phyloP scores from a whole-genome alignment of 2,329 filamentous ascomycete genomes.

The Colletotrichum phormii region DNA sequence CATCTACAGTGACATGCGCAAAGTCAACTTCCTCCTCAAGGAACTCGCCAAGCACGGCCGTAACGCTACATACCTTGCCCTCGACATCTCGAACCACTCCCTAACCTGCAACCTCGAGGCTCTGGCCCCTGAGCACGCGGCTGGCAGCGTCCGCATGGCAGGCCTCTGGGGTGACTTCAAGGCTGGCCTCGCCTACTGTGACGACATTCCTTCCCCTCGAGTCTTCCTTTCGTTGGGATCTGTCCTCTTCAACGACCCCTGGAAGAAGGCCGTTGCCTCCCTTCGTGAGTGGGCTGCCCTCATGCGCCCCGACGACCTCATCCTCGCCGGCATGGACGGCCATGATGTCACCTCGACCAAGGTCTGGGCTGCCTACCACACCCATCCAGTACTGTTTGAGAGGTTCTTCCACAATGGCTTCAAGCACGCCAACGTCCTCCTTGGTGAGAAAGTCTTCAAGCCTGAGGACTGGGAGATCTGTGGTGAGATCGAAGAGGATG shows the following conservation, averaged over 20 bases:
- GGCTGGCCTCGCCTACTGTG: slow-evolving; percentile 47
- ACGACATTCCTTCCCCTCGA: slow-evolving; percentile 45
- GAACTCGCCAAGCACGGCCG: slow-evolving; percentile 47
- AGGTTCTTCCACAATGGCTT: slow-evolving; percentile 55
- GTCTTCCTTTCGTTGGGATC: slow-evolving; percentile 56
- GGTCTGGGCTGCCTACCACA: slow-evolving; percentile 55
- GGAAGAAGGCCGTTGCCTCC: slow-evolving; percentile 48
- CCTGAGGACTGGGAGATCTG: slow-evolving; percentile 52
- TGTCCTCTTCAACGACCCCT: slow-evolving; percentile 55
- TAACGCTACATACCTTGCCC: slow-evolving; percentile 50
- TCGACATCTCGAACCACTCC: slow-evolving; percentile 53
- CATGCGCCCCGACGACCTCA: slow-evolving; percentile 48
- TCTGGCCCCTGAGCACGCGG: slow-evolving; percentile 45
- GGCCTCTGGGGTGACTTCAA: slow-evolving; percentile 55
- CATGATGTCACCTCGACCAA: slow-evolving; percentile 51
- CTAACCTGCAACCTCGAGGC: slow-evolving; percentile 48
- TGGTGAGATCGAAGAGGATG: slow-evolving; percentile 49
- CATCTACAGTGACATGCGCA: slow-evolving; percentile 51
- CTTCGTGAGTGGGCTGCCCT: slow-evolving; percentile 51
- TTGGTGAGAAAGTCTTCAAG: slow-evolving; percentile 48
- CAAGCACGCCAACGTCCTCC: slow-evolving; percentile 49
- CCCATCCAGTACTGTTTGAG: slow-evolving; percentile 48
- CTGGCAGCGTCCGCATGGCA: slow-evolving; percentile 46
- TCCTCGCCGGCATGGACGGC: slow-evolving; percentile 56
- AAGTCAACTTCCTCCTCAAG: slow-evolving; percentile 52